These are phyloP conservation scores for Beta vulgaris DNA, from an alignment of 148 eudicot genomes.

Conservation along the genomic window DNA sequence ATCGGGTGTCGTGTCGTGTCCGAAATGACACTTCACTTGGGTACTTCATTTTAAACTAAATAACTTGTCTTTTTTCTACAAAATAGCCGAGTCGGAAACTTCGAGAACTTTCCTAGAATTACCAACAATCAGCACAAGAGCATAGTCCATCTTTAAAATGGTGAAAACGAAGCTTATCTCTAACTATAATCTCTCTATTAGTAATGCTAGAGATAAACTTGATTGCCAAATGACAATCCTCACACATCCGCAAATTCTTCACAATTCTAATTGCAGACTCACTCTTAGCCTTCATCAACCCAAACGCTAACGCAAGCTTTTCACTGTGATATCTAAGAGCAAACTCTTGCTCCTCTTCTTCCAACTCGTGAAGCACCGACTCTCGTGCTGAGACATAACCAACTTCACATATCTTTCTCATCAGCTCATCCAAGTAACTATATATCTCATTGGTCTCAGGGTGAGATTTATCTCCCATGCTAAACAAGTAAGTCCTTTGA, in stretches of 20 bases:
- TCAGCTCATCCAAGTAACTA: conserved; percentile 49
- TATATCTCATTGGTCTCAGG: conserved; percentile 43
- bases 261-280: conserved; percentile 38
- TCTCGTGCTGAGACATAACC: conserved; percentile 51
- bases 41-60: no score
- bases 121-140: conserved; percentile 70
- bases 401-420: conserved; percentile 40
- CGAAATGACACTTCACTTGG: no score
- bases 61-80: no score
- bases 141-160: conserved; percentile 61
- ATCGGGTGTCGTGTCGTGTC: no score
- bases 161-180: conserved; percentile 73
- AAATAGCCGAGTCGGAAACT: not conserved
- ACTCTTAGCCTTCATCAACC: conserved; percentile 39
- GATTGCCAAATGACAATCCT: conserved; percentile 64
- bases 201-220: conserved; percentile 51
- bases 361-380: conserved; percentile 56
- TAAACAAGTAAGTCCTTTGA: conserved; percentile 46
- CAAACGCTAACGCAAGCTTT: conserved; percentile 66
- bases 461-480: conserved; percentile 60
- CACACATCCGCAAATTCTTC: conserved; percentile 71
- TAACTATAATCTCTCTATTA: conserved; percentile 46
- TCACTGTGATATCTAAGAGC: conserved; percentile 65
- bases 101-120: not conserved
- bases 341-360: conserved; percentile 56